Percentiles rank a stretch among this genome's conserved stretches.
Evolutionary conservation across 768 basidiomycete species (phyloP).

Genomic region (Gyrodon lividus): DNA sequence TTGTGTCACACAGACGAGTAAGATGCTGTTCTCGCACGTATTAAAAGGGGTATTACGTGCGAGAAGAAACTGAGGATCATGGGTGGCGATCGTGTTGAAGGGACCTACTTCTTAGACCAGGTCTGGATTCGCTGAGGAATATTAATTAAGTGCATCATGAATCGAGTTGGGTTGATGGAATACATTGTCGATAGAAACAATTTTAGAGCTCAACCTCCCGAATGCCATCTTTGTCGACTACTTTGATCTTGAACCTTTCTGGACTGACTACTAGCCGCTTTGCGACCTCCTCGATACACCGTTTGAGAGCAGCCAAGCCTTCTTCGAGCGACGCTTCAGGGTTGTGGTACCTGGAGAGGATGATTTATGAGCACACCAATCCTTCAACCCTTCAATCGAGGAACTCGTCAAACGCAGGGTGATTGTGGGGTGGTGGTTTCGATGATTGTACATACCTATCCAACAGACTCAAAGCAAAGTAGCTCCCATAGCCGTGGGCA

Average conservation of each 20-base stretch:
- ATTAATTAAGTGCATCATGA: neutral
- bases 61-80: constrained; percentile 51
- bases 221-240: constrained; percentile 90
- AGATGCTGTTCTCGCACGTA: constrained; percentile 28
- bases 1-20: constrained; percentile 8
- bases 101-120: constrained; percentile 20
- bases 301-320: constrained; percentile 76
- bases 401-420: neutral
- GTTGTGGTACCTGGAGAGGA: constrained; percentile 72
- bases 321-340: constrained; percentile 84
- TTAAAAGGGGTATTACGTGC: constrained; percentile 45
- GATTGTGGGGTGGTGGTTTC: neutral
- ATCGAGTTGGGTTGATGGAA: neutral
- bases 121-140: neutral
- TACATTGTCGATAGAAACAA: neutral
- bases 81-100: constrained; percentile 50
- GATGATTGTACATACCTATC: constrained; percentile 62
- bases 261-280: constrained; percentile 80
- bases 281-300: constrained; percentile 87
- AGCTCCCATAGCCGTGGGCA: constrained; percentile 93
- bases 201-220: constrained; percentile 71
- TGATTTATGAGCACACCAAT: constrained; percentile 4
- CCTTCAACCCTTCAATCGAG: neutral
- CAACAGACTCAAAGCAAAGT: constrained; percentile 88
- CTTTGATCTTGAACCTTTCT: constrained; percentile 82